Percentiles rank a stretch among this genome's conserved stretches.
phyloP scores from a whole-genome alignment of 306 rosid genomes.

The Amphicarpaea edgeworthii region DNA sequence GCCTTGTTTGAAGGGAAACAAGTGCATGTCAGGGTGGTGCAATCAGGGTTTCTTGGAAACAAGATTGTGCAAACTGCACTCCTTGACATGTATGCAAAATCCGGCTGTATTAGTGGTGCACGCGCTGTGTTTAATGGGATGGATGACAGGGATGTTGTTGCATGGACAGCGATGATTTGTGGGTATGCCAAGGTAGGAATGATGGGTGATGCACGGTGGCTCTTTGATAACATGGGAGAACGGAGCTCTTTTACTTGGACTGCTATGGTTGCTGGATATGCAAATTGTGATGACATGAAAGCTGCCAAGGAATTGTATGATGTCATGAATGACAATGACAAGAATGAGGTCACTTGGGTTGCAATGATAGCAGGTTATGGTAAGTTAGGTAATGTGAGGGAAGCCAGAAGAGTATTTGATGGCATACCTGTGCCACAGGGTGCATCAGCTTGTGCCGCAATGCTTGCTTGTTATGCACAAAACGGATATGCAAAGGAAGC shows the following conservation, averaged over 20 bases:
- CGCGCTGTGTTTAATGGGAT: constrained; percentile 61
- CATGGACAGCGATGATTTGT: constrained; percentile 79
- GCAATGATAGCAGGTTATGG: constrained; percentile 87
- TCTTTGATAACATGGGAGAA: constrained; percentile 71
- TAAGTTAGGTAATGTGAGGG: constrained; percentile 60
- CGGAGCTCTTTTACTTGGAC: constrained; percentile 64
- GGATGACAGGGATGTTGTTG: constrained; percentile 67
- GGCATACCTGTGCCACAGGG: constrained; percentile 45
- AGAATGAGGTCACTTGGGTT: constrained; percentile 51
- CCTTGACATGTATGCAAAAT: constrained; percentile 77
- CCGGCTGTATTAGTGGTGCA: constrained; percentile 62
- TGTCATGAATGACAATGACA: constrained; percentile 56
- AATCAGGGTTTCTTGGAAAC: constrained; percentile 61
- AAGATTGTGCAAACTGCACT: constrained; percentile 68
- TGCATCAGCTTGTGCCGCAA: constrained; percentile 67
- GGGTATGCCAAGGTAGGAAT: constrained; percentile 68
- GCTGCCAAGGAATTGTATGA: constrained; percentile 67
- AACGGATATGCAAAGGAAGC: constrained; percentile 77
- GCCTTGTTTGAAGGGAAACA: constrained; percentile 62
- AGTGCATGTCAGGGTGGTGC: constrained; percentile 57
- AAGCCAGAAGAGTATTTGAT: constrained; percentile 61
- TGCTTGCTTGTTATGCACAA: constrained; percentile 83
- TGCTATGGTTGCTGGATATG: constrained; percentile 82
- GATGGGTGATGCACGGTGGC: constrained; percentile 67
- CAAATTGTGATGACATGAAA: constrained; percentile 69